Evolutionary conservation across 495 filamentous ascomycete species (phyloP).

Genomic region (Patellaria atrata): DNA sequence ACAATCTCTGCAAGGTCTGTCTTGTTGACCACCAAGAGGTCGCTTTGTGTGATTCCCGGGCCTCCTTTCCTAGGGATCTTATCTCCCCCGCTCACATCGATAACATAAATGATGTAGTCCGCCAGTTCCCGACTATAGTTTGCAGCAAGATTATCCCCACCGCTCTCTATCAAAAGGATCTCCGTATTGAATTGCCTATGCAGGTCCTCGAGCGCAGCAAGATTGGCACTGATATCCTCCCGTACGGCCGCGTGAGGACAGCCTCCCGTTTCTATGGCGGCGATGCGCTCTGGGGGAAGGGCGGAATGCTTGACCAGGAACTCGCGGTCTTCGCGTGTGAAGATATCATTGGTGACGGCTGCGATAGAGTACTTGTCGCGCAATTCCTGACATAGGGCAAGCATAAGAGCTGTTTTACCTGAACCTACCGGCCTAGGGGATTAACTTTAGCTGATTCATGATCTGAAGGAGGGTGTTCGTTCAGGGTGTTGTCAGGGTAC

Average conservation of each 20-base stretch:
- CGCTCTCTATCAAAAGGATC: constrained; percentile 80
- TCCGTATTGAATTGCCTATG: constrained; percentile 59
- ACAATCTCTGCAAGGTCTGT: constrained; percentile 84
- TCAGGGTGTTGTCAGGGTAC: too few relatives aligned
- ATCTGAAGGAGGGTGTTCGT: background rate
- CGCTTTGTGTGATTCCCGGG: constrained; percentile 89
- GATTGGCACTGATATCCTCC: constrained; percentile 90
- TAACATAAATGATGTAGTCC: constrained; percentile 96
- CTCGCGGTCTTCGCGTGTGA: constrained; percentile 91
- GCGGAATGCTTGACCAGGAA: constrained; percentile 82
- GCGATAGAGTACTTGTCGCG: constrained; percentile 70
- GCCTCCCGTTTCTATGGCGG: constrained; percentile 93
- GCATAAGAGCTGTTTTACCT: constrained; percentile 94
- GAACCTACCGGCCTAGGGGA: constrained; percentile 74
- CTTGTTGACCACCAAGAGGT: constrained; percentile 90
- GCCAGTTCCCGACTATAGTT: constrained; percentile 91
- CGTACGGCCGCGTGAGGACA: constrained; percentile 96
- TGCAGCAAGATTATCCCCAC: constrained; percentile 90
- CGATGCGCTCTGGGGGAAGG: constrained; percentile 67
- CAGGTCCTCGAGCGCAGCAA: constrained; percentile 77
- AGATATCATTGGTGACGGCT: constrained; percentile 98
- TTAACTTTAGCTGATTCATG: background rate
- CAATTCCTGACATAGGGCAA: constrained; percentile 68
- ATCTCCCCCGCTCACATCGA: constrained; percentile 93
- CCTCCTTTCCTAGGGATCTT: constrained; percentile 95